Evolutionary conservation across 1,139 yeast genomes (phyloP).

Genomic region (Pichia sp.): DNA sequence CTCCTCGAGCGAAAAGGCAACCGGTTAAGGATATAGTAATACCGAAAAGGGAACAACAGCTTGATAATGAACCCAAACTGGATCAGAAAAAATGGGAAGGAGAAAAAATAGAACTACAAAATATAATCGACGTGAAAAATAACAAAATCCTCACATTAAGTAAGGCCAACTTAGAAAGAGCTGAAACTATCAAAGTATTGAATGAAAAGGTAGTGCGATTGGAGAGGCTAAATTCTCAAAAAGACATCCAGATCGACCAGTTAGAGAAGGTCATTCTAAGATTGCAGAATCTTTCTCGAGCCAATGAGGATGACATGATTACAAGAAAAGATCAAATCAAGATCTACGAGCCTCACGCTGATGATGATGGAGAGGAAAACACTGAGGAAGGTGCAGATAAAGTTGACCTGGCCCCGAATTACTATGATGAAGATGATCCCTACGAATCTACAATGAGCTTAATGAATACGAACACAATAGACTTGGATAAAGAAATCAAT

Average conservation of each 20-base stretch:
- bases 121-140: conserved; percentile 9
- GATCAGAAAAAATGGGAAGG: neutral
- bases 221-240: neutral
- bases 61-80: neutral
- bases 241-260: conserved; percentile 8
- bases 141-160: conserved; percentile 9
- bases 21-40: neutral
- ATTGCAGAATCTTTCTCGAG: conserved; percentile 1
- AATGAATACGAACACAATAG: neutral
- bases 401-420: too few species aligned
- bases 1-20: neutral
- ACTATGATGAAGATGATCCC: neutral
- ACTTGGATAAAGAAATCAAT: conserved; percentile 1
- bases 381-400: neutral
- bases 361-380: neutral
- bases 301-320: neutral
- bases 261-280: conserved; percentile 6
- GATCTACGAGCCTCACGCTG: too few species aligned
- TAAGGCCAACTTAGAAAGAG: conserved; percentile 8
- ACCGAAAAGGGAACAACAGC: neutral
- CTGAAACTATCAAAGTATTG: conserved; percentile 6
- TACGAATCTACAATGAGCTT: neutral
- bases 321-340: neutral
- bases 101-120: conserved; percentile 3
- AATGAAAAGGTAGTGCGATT: conserved; percentile 3